Evolutionary conservation across 2,329 filamentous ascomycete species (phyloP).

Genomic region (Xenoacremonium recifei): DNA sequence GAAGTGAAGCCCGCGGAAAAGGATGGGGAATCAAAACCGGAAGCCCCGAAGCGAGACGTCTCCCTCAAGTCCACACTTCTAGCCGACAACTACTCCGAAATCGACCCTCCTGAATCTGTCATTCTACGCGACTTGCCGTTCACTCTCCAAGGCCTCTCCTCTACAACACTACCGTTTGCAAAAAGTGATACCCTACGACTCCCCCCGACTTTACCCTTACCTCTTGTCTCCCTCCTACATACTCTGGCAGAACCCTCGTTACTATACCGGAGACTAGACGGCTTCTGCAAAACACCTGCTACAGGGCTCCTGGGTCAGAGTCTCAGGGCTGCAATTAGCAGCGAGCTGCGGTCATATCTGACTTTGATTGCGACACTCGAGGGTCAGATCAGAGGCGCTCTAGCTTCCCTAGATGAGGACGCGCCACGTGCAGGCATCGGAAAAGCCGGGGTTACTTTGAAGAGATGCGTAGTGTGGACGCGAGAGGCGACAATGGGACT

Average conservation of each 20-base stretch:
- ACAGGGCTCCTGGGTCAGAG: conserved; percentile 90
- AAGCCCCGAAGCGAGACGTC: conserved; percentile 45
- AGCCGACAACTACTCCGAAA: conserved; percentile 54
- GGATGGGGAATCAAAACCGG: conserved; percentile 32
- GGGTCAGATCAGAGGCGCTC: conserved; percentile 81
- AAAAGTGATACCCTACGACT: conserved; percentile 69
- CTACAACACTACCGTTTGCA: conserved; percentile 76
- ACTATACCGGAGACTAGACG: conserved; percentile 78
- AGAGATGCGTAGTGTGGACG: conserved; percentile 95
- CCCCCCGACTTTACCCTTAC: conserved; percentile 76
- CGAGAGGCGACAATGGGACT: conserved; percentile 95
- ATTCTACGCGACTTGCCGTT: conserved; percentile 83
- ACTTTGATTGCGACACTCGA: conserved; percentile 89
- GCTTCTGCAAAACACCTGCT: conserved; percentile 78
- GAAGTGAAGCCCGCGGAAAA: conserved; percentile 36
- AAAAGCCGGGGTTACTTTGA: conserved; percentile 88
- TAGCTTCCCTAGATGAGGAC: conserved; percentile 69
- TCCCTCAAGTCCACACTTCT: conserved; percentile 56
- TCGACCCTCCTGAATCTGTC: conserved; percentile 62
- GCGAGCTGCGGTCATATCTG: conserved; percentile 85
- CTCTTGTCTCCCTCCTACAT: conserved; percentile 83
- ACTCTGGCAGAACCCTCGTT: conserved; percentile 89
- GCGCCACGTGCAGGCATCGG: conserved; percentile 70
- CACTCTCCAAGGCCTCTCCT: conserved; percentile 88
- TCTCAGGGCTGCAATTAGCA: conserved; percentile 79